A percentile compares a stretch with the other conserved stretches of the same genome.
These are phyloP conservation scores for Aspergillus baeticus DNA, from an alignment of 495 filamentous ascomycete genomes.

Conservation along the genomic window DNA sequence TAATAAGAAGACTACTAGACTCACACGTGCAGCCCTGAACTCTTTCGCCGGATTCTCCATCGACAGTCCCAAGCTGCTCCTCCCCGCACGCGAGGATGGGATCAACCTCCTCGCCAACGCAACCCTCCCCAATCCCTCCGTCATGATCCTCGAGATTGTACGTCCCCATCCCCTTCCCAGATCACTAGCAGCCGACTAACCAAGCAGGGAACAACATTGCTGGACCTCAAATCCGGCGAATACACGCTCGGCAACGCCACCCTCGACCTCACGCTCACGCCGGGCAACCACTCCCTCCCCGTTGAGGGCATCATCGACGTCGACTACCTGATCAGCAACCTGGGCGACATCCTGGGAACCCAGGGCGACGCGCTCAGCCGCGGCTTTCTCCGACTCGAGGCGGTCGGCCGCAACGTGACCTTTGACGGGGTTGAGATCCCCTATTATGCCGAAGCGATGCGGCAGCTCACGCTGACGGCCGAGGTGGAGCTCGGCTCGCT, in stretches of 20 bases:
- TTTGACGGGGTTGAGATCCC: conserved; percentile 36
- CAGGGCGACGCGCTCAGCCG: conserved; percentile 29
- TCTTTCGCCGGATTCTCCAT: conserved; percentile 33
- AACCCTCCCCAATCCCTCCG: conserved; percentile 38
- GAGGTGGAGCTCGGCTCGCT: conserved; percentile 27
- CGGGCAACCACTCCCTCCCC: conserved; percentile 56
- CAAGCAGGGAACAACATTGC: conserved; percentile 27
- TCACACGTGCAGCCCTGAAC: conserved; percentile 26
- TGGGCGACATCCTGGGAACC: conserved; percentile 25
- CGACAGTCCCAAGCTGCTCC: conserved; percentile 19
- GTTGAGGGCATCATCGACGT: conserved; percentile 45
- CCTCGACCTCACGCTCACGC: conserved; percentile 56
- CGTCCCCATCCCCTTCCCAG: neutral
- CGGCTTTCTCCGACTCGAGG: conserved; percentile 34
- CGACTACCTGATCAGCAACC: conserved; percentile 26
- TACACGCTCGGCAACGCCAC: conserved; percentile 52
- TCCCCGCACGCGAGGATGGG: conserved; percentile 26
- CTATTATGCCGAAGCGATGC: conserved; percentile 44
- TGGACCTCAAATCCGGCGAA: conserved; percentile 34
- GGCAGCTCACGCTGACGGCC: conserved; percentile 31
- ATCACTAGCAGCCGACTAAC: neutral
- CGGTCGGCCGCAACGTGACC: conserved; percentile 28
- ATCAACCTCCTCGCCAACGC: conserved; percentile 38
- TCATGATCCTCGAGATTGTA: conserved; percentile 39
- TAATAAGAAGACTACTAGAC: neutral